Evolutionary conservation across 768 basidiomycete species (phyloP).

Genomic region (Austroboletus festivus): DNA sequence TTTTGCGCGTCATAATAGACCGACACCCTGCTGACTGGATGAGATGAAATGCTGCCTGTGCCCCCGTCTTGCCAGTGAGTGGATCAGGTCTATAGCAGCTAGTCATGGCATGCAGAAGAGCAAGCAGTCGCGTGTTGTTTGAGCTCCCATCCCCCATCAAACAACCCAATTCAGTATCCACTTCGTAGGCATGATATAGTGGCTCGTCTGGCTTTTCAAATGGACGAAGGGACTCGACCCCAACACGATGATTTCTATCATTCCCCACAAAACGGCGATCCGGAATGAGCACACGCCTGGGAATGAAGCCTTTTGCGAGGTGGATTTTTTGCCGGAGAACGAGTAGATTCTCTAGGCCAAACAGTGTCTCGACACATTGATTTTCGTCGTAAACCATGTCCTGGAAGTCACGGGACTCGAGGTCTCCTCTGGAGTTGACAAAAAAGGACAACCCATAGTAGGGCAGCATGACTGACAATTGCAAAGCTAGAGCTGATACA

Average conservation of each 20-base stretch:
- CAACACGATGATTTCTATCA: background rate
- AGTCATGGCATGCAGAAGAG: conserved; percentile 42
- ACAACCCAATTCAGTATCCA: conserved; percentile 5
- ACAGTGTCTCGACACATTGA: conserved; percentile 40
- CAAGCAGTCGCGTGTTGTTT: conserved; percentile 28
- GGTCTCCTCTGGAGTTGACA: conserved; percentile 18
- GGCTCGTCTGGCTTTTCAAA: background rate
- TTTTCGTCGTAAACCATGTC: conserved; percentile 36
- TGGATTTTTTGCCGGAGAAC: conserved; percentile 13
- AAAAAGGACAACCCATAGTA: conserved; percentile 37
- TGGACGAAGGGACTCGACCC: background rate
- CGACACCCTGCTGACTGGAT: conserved; percentile 9
- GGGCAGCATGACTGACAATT: conserved; percentile 30
- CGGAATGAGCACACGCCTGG: background rate
- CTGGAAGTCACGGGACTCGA: conserved; percentile 38
- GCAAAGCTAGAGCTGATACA: background rate
- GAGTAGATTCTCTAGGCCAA: conserved; percentile 38
- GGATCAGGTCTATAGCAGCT: conserved; percentile 40
- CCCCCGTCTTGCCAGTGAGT: conserved; percentile 39
- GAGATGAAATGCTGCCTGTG: conserved; percentile 39
- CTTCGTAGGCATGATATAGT: background rate
- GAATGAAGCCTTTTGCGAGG: background rate
- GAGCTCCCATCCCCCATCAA: conserved; percentile 22
- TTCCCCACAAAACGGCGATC: background rate
- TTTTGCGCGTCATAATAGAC: conserved; percentile 37